Conservation (phyloP, 139 green algal genomes). For the Diplosphaera chodatii region DNA sequence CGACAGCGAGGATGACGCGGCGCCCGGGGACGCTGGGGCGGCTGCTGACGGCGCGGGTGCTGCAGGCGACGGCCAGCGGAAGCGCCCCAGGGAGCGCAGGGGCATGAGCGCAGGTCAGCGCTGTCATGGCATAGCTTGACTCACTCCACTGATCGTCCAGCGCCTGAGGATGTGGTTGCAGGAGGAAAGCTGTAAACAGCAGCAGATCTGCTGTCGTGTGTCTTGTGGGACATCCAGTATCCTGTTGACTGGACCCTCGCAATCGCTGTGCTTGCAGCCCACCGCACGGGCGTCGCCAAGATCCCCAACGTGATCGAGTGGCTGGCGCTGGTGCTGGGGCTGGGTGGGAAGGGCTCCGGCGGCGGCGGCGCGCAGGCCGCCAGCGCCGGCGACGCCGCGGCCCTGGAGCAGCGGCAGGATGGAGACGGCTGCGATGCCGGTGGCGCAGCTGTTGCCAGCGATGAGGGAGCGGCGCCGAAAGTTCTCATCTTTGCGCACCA, state of each 20-base stretch:
- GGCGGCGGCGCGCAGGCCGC: not conserved
- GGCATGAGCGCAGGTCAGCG: too few relatives aligned
- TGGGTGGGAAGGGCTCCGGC: not conserved
- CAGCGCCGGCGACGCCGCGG: too few relatives aligned
- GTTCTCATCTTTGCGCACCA: slow-evolving; percentile 95
- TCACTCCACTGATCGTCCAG: too few relatives aligned
- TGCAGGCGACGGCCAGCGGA: not conserved
- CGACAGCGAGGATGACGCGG: not conserved
- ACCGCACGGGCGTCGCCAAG: slow-evolving; percentile 71
- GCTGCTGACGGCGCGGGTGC: slow-evolving; percentile 10
- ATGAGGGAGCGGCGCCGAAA: slow-evolving; percentile 52
- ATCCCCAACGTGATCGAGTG: slow-evolving; percentile 65
- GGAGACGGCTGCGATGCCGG: slow-evolving; percentile 2
- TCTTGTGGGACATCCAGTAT: too few relatives aligned
- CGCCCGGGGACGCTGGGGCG: slow-evolving; percentile 1
- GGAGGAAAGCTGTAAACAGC: too few relatives aligned
- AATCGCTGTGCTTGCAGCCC: too few relatives aligned
- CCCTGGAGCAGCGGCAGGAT: too few relatives aligned
- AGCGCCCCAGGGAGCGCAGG: too few relatives aligned
- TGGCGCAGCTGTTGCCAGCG: not conserved
- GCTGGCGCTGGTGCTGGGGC: slow-evolving; percentile 53
- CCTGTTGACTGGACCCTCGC: too few relatives aligned
- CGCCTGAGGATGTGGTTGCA: too few relatives aligned
- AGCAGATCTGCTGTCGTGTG: too few relatives aligned
- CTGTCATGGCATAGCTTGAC: too few relatives aligned